A percentile compares a stretch with the other conserved stretches of the same genome.
These are phyloP conservation scores for Cynara cardunculus DNA, from an alignment of 129 eudicot species.

Conservation along the genomic window DNA sequence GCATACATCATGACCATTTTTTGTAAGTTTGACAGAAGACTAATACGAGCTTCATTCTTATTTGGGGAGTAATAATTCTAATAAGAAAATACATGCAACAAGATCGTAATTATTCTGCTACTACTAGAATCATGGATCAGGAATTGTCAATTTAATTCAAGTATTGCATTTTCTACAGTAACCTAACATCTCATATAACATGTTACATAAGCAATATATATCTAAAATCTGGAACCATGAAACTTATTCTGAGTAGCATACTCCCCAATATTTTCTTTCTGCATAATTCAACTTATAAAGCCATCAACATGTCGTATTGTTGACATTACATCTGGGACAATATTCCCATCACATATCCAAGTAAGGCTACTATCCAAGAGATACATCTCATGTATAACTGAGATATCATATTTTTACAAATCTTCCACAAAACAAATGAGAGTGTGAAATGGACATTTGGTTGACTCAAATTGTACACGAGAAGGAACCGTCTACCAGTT, in stretches of 20 bases:
- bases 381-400: background rate
- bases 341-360: background rate
- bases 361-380: background rate
- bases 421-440: background rate
- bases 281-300: background rate
- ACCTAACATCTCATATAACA: background rate
- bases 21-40: background rate
- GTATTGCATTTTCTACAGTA: background rate
- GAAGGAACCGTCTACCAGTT: no score
- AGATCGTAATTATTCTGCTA: background rate
- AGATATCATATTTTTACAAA: no score
- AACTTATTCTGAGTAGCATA: background rate
- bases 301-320: background rate
- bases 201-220: background rate
- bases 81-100: no score
- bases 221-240: background rate
- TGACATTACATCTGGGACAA: background rate
- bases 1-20: constrained; percentile 11
- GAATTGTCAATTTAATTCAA: background rate
- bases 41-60: no score
- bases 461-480: background rate
- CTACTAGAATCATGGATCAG: background rate
- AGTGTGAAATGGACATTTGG: background rate
- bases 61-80: no score
- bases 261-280: background rate